These are phyloP conservation scores for Penicillium sp. DNA, from an alignment of 2,329 filamentous ascomycete species.

Conservation along the genomic window DNA sequence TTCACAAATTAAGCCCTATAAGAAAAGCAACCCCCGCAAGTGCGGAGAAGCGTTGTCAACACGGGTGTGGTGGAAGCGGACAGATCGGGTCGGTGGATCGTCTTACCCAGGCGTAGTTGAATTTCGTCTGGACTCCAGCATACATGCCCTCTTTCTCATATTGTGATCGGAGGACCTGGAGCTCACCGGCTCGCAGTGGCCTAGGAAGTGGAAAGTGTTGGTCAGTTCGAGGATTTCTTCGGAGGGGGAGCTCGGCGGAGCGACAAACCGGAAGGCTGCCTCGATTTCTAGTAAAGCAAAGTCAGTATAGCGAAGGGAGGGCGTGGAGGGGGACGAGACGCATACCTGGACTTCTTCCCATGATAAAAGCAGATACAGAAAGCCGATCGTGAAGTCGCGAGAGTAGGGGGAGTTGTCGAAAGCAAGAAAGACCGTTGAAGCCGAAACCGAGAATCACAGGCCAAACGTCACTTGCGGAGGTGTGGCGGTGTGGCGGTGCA, in stretches of 20 bases:
- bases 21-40: constrained; percentile 8
- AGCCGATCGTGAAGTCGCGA: neutral
- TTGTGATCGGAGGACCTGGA: constrained; percentile 88
- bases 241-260: neutral
- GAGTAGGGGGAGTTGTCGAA: neutral
- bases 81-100: neutral
- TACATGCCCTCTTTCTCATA: constrained; percentile 98
- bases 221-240: constrained; percentile 16
- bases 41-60: constrained; percentile 15
- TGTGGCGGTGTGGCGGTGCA: constrained; percentile 33
- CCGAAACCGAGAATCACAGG: constrained; percentile 18
- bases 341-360: constrained; percentile 58
- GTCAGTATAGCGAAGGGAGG: constrained; percentile 7
- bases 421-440: neutral
- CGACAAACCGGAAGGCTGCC: constrained; percentile 2
- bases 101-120: constrained; percentile 97
- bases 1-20: constrained; percentile 92
- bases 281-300: constrained; percentile 1
- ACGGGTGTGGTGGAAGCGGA: neutral
- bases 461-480: constrained; percentile 35
- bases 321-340: constrained; percentile 4
- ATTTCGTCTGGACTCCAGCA: constrained; percentile 96
- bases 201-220: constrained; percentile 50
- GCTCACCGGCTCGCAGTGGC: constrained; percentile 86
- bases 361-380: constrained; percentile 21